These are phyloP conservation scores for Medicago truncatula DNA, from an alignment of 306 rosid species.

Conservation along the genomic window MtrunA17r5.0-ANR NC_053044.1:29615001-29615500, in stretches of 20 bases:
- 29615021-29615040: background rate
- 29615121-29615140: background rate
- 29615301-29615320: constrained; percentile 32
- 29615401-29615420: background rate
- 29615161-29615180: constrained; percentile 22
- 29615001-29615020: background rate
- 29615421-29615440: background rate
- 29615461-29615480: background rate
- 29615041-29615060: background rate
- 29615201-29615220: constrained; percentile 46
- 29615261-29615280: constrained; percentile 51
- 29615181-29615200: constrained; percentile 40
- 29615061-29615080: background rate
- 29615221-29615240: constrained; percentile 62
- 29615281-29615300: constrained; percentile 43
- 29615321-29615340: background rate
- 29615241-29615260: constrained; percentile 46
- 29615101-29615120: background rate
- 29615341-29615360: background rate
- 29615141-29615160: background rate
- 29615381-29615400: background rate
- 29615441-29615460: background rate
- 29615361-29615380: background rate
- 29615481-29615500: background rate
- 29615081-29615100: background rate